A percentile compares a stretch with the other conserved stretches of the same genome.
Evolutionary conservation across 257 asterid species (phyloP).

Genomic region (Cynanchum wilfordii): DNA sequence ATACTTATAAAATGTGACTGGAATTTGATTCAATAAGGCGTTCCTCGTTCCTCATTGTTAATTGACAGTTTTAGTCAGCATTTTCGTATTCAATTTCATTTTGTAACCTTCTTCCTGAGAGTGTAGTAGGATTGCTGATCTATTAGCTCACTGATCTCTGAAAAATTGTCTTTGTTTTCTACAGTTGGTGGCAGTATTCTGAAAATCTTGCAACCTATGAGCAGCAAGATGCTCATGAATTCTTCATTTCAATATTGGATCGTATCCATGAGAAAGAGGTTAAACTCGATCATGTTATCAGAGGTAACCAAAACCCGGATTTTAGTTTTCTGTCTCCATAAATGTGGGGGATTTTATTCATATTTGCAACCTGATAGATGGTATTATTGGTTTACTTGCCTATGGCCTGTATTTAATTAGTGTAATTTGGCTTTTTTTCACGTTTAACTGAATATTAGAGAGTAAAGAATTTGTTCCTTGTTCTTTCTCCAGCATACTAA

Average conservation of each 20-base stretch:
- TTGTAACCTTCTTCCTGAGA: background rate
- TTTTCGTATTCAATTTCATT: background rate
- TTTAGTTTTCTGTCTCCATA: slow-evolving; percentile 3
- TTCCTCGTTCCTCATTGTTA: background rate
- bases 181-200: slow-evolving; percentile 80
- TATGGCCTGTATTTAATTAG: background rate
- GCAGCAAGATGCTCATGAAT: slow-evolving; percentile 75
- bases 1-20: background rate
- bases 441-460: background rate
- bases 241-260: slow-evolving; percentile 61
- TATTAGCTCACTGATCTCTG: background rate
- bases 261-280: slow-evolving; percentile 62
- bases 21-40: background rate
- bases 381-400: slow-evolving; percentile 9
- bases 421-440: background rate
- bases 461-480: background rate
- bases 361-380: slow-evolving; percentile 6
- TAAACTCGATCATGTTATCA: slow-evolving; percentile 31
- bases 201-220: slow-evolving; percentile 60
- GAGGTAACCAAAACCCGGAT: slow-evolving; percentile 38
- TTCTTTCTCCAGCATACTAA: slow-evolving; percentile 14
- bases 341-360: background rate
- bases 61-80: too few relatives aligned
- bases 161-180: slow-evolving; percentile 12
- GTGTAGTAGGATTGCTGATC: background rate